Conservation (phyloP, 768 basidiomycete species). For the Psilocybe subaeruginosa region DNA sequence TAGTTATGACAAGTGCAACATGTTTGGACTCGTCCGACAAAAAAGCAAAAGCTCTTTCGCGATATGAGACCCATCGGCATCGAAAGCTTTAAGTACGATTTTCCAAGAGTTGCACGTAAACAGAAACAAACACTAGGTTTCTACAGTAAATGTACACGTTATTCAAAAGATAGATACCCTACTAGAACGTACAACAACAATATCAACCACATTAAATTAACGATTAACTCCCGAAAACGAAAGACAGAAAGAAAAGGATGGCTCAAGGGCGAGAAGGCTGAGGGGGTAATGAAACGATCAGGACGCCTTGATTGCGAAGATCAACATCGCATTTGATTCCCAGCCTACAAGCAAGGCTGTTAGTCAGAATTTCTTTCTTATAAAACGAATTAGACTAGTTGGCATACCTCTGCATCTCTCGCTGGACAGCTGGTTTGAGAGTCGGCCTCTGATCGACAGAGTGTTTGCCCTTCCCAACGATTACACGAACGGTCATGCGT, state of each 20-base stretch:
- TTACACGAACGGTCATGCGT: slow-evolving; percentile 39
- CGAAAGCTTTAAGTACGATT: too few species aligned
- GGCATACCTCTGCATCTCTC: slow-evolving; percentile 70
- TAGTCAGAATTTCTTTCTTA: background rate
- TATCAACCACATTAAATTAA: background rate
- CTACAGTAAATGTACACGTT: background rate
- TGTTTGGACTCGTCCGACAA: too few species aligned
- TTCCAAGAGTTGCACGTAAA: too few species aligned
- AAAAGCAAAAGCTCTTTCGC: too few species aligned
- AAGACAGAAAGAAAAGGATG: background rate
- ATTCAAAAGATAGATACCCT: background rate
- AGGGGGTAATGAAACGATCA: slow-evolving; percentile 48
- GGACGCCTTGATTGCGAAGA: slow-evolving; percentile 72
- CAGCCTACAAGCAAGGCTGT: slow-evolving; percentile 45
- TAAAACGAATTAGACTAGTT: background rate
- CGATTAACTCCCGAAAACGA: background rate
- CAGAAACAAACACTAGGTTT: too few species aligned
- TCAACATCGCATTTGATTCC: slow-evolving; percentile 73
- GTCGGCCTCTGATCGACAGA: slow-evolving; percentile 71
- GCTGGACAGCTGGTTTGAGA: slow-evolving; percentile 80
- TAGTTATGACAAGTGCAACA: too few species aligned
- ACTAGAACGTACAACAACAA: background rate
- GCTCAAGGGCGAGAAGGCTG: slow-evolving; percentile 1
- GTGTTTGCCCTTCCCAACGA: slow-evolving; percentile 83
- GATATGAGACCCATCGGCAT: too few species aligned